Evolutionary conservation across 2,329 filamentous ascomycete species (phyloP), one percentile per base, ranked within the genome.

Genomic region (Venturiaceae sp.): DNA sequence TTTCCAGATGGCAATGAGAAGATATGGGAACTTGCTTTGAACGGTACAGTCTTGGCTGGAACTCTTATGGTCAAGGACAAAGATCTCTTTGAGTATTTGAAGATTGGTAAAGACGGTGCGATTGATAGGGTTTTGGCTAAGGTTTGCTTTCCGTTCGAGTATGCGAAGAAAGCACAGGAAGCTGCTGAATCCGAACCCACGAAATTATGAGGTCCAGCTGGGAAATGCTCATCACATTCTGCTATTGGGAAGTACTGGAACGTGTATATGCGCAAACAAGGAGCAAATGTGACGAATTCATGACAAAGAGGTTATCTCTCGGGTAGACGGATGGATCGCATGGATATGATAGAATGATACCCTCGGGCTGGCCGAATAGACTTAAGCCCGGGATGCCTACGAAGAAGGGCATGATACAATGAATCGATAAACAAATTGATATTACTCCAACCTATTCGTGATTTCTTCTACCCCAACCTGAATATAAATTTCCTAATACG

Each of bases 11-110:
- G 68, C 6, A 26, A 50, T 28, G 67, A 66, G 5, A 69, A 72
- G 5, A 63, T 77, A 8, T 67, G 71, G 37, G 71, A 74, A 41
- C 72, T 83, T 16, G 76, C 76, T 8, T 64, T 83, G 36, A 83
- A 84, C 61, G 81, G 81, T 3, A 83, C 81, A 0, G 72, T 82
- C 19, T 70, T 83, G 3, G 81, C 75, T 1, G 81, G 80, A 1
- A 83, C 80, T 3, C 67, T 83, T 61, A 81, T 84, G 80, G 81
- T 83, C 21, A 83, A 83, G 66, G 69, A 74, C 6, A 70, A 80
- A 63, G 72, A 71, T 8, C 78, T 83, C 64, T 83, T 79, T 79
- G 72, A 81, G 60, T 62, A 70, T 36, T 64, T 84, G 37, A 69
- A 72, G 33, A 61, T 65, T 5, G 69, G 75, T 32, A 72, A 72